Evolutionary conservation across 2,329 filamentous ascomycete species (phyloP), one percentile per base, ranked within the genome.

Genomic region (Cordyceps pruinosa): DNA sequence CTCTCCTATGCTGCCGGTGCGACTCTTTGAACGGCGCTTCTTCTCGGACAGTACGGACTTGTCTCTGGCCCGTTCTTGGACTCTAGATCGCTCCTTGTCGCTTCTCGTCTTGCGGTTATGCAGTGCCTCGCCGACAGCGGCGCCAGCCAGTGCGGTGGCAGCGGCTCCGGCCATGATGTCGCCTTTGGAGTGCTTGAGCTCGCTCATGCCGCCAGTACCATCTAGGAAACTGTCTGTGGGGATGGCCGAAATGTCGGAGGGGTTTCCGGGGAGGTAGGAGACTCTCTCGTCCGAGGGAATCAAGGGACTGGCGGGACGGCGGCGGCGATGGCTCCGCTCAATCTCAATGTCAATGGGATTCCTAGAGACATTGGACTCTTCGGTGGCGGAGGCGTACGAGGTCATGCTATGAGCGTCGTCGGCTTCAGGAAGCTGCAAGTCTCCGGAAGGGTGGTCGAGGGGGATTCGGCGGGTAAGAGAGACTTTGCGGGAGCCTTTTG

Each of bases 271-370:
- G 49, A 85, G 75, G 68, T 88, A 91, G 54, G 58, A 44, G 15
- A 53, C 53, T 17, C 71, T 83, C 68, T 74, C 81, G 21, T 71
- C 71, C 66, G 73, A 86, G 65, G 77, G 83, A 60, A 82, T 86
- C 67, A 81, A 81, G 70, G 73, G 93, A 61, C 79, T 96, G 73
- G 82, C 88, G 77, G 77, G 79, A 60, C 79, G 80, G 70, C 79
- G 85, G 68, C 79, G 76, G 61, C 77, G 75, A 57, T 73, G 74
- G 62, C 78, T 75, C 50, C 83, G 80, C 65, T 92, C 81, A 61
- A 97, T 89, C 70, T 97, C 93, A 60, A 97, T 89, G 69, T 97
- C 91, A 62, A 97, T 86, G 35, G 91, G 91, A 54, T 88, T 86
- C 55, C 82, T 78, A 32, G 83, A 85, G 58, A 92, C 80, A 70